Percentiles rank a stretch among this genome's conserved stretches.
These are phyloP conservation scores for Aspergillus uvarum DNA, from an alignment of 2,329 filamentous ascomycete species.

Conservation along the genomic window DNA sequence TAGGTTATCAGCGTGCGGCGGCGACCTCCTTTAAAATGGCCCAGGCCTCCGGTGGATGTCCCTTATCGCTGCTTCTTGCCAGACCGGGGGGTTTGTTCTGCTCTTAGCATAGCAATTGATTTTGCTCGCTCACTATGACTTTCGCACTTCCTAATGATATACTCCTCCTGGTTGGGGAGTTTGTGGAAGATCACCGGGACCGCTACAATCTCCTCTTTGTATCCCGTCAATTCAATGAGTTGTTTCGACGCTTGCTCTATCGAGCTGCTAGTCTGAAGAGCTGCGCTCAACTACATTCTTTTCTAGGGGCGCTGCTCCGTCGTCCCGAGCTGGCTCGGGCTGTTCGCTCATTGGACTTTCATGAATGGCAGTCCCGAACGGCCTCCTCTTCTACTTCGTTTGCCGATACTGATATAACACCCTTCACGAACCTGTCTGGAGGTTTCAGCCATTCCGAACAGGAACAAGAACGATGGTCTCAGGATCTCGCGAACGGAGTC, in stretches of 20 bases:
- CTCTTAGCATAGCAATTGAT: conserved; percentile 1
- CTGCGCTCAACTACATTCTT: conserved; percentile 21
- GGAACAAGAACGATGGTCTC: conserved; percentile 25
- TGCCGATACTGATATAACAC: conserved; percentile 8
- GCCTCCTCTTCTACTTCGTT: not conserved
- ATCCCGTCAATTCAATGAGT: conserved; percentile 26
- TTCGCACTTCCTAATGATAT: conserved; percentile 30
- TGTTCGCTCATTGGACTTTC: conserved; percentile 25
- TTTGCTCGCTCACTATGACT: conserved; percentile 21
- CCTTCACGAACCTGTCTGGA: conserved; percentile 11
- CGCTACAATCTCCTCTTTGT: conserved; percentile 29
- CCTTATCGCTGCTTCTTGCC: conserved; percentile 1
- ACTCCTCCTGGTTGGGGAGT: conserved; percentile 30
- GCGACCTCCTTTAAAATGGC: conserved; percentile 2
- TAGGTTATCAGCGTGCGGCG: not conserved
- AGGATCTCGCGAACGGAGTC: conserved; percentile 21
- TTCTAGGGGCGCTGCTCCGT: conserved; percentile 21
- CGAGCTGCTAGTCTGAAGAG: conserved; percentile 18
- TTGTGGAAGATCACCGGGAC: conserved; percentile 25
- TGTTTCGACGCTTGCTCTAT: conserved; percentile 30
- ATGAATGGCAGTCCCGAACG: conserved; percentile 19
- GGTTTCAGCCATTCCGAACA: conserved; percentile 17
- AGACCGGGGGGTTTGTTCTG: not conserved
- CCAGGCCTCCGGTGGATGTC: not conserved
- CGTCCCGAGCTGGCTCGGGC: conserved; percentile 26